phyloP scores from a whole-genome alignment of 1,284 basidiomycete species.

The Ceratobasidium sp. region DNA sequence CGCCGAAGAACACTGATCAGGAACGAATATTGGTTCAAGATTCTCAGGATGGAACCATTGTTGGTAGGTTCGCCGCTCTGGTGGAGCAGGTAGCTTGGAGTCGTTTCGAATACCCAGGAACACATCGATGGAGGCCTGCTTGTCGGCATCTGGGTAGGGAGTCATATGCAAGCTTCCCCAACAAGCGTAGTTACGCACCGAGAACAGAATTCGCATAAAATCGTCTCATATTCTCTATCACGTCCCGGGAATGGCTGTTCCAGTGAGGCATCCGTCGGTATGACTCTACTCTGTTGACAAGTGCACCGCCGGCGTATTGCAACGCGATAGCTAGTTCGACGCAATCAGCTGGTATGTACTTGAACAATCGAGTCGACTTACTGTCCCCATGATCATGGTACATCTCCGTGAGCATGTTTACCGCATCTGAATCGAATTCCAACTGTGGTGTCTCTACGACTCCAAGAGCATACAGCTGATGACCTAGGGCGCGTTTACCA shows the following conservation, averaged over 20 bases:
- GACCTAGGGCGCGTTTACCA: slow-evolving; percentile 92
- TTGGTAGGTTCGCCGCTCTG: slow-evolving; percentile 67
- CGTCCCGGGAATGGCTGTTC: slow-evolving; percentile 97
- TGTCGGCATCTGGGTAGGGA: slow-evolving; percentile 79
- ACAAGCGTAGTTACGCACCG: slow-evolving; percentile 55
- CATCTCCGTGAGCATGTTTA: slow-evolving; percentile 99
- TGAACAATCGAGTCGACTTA: slow-evolving; percentile 50
- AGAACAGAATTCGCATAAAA: slow-evolving; percentile 96
- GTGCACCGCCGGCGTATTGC: slow-evolving; percentile 95
- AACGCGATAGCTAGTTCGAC: slow-evolving; percentile 79
- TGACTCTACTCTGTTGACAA: slow-evolving; percentile 97
- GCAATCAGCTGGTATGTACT: not conserved
- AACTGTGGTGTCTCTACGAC: slow-evolving; percentile 84
- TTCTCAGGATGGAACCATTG: slow-evolving; percentile 81
- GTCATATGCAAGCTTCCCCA: not conserved
- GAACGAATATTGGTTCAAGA: slow-evolving; percentile 65
- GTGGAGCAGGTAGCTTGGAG: slow-evolving; percentile 51
- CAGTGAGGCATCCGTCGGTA: slow-evolving; percentile 96
- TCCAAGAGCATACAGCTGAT: slow-evolving; percentile 95
- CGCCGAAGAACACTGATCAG: slow-evolving; percentile 62
- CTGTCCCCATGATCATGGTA: slow-evolving; percentile 97
- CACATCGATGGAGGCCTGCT: slow-evolving; percentile 96
- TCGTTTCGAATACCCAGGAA: slow-evolving; percentile 86
- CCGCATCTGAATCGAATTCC: slow-evolving; percentile 92
- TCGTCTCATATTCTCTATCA: slow-evolving; percentile 94